These are phyloP conservation scores for Macadamia integrifolia DNA, from an alignment of 164 flowering plant genomes.

Conservation along the genomic window DNA sequence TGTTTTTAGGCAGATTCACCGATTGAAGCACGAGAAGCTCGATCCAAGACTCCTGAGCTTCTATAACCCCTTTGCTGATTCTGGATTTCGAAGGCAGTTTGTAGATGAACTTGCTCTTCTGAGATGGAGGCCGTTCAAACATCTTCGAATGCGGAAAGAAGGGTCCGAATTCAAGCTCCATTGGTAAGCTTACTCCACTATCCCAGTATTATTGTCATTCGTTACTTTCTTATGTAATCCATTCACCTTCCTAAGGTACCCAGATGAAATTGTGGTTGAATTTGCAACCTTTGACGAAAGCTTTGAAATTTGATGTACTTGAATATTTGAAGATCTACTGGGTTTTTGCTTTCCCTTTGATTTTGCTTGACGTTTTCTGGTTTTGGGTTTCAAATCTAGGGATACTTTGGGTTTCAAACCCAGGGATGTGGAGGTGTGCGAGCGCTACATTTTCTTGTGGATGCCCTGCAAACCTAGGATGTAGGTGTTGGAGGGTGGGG, in stretches of 20 bases:
- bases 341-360: background rate
- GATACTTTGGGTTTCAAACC: background rate
- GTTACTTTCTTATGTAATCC: background rate
- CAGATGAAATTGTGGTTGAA: background rate
- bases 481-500: background rate
- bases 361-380: background rate
- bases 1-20: background rate
- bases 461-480: background rate
- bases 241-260: background rate
- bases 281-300: background rate
- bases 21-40: conserved; percentile 6
- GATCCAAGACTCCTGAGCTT: conserved; percentile 9
- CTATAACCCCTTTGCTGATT: conserved; percentile 12
- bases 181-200: conserved; percentile 37
- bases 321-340: no score
- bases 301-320: background rate
- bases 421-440: background rate
- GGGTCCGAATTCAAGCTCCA: conserved; percentile 80
- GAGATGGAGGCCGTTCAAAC: conserved; percentile 44
- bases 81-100: conserved; percentile 2
- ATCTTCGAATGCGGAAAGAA: conserved; percentile 56
- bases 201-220: background rate
- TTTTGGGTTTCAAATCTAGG: background rate
- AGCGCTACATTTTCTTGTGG: background rate
- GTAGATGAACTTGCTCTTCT: conserved; percentile 8